Base-by-base conservation (phyloP, 805 yeast species). In the Huiozyma naganishii region DNA sequence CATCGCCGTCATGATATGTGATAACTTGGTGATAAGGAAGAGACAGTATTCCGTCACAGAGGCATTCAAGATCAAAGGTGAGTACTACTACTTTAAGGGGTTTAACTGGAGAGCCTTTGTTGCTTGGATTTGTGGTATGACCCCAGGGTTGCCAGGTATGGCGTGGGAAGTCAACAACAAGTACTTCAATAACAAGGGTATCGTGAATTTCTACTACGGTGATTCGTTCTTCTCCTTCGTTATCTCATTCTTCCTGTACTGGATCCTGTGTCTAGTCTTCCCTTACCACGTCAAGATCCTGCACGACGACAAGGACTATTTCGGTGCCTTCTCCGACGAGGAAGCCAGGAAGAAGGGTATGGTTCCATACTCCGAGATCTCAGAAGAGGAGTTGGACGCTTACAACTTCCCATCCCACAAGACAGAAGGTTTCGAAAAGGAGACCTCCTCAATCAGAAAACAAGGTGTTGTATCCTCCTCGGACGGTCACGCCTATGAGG, bases 81-180 rank as follows among this genome's bases (percentile, higher is more conserved):
- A 58, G n/a, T 72, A 67, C 50, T 69, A 65, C 49, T 66, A 61
- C 51, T 51, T 48, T 37, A 51, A 55, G 27, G 75, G 74, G 33
- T 39, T 65, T 39, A 69, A 70, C 44, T 64, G 61, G 60, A 58
- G 69, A 56, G 60, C 68, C 44, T 48, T 66, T 37, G 43, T 54
- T 48, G 59, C 62, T 23, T 57, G 62, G 58, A 45, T 55, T 5
- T 48, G 58, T 5, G 70, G 71, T 30, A 61, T 67, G 54, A 65
- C 69, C 8, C 77, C 76, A 12, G 74, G 74, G 17, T 45, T 74
- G 27, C 79, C 79, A 3, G 79, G 79, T 32, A 63, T 56, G 49
- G 66, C 60, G 49, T 65, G 52, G 68, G 63, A 50, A 52, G 61
- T 58, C 38, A 65, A 55, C 41, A 47, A 59, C n/a, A 39, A 46